Percentiles rank a stretch among this genome's conserved stretches.
phyloP scores from a whole-genome alignment of 495 filamentous ascomycete genomes.

The Penicillium turbatum region DNA sequence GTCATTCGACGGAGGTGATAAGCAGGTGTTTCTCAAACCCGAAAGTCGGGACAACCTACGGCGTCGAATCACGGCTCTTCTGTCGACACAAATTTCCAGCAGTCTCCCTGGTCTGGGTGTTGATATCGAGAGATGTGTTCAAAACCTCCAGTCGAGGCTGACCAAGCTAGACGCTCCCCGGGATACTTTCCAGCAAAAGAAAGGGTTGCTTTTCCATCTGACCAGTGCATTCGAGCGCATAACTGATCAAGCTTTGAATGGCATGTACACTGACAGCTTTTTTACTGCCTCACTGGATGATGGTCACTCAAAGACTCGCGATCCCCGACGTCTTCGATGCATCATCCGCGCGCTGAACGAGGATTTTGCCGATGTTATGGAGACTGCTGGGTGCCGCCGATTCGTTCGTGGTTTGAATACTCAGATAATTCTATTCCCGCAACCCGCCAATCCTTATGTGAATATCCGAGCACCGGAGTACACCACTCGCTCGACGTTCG shows the following conservation, averaged over 20 bases:
- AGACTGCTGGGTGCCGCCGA: neutral
- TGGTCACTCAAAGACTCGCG: neutral
- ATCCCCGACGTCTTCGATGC: slow-evolving; percentile 22
- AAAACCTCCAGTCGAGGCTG: neutral
- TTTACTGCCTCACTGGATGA: neutral
- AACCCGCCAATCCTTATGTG: slow-evolving; percentile 12
- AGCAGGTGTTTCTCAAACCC: neutral
- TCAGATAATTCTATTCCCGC: neutral
- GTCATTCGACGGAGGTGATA: neutral
- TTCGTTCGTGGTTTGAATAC: neutral
- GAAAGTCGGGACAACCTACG: neutral
- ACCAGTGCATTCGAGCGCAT: neutral
- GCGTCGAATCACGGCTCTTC: neutral
- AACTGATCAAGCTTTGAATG: neutral
- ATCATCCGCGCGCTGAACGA: slow-evolving; percentile 48
- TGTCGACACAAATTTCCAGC: neutral
- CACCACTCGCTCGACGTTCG: slow-evolving; percentile 9
- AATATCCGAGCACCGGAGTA: slow-evolving; percentile 12
- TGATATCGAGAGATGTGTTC: neutral
- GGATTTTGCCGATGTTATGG: slow-evolving; percentile 47
- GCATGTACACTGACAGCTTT: neutral
- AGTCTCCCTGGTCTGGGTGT: neutral
- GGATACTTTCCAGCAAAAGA: neutral
- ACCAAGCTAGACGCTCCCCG: neutral
- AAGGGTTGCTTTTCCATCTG: neutral